Evolutionary conservation across 352 stramenopile genomes (phyloP).

Genomic region (Globisporangium alternatum): DNA sequence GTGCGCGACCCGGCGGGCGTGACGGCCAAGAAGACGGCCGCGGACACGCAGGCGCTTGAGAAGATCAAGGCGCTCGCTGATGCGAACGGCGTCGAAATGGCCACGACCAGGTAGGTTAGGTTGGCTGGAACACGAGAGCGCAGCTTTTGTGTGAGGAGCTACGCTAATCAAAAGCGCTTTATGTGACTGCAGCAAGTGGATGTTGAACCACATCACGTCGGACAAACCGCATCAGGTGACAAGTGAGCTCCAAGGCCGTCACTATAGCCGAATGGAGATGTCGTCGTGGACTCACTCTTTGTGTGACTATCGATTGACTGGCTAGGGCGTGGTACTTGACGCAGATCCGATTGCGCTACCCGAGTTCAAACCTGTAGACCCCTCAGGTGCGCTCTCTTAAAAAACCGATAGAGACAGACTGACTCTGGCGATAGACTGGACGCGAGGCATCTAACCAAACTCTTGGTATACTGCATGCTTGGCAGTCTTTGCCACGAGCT

Average conservation of each 20-base stretch:
- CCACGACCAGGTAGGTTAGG: slow-evolving; percentile 24
- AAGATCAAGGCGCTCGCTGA: slow-evolving; percentile 46
- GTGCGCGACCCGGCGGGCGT: slow-evolving; percentile 30
- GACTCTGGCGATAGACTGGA: too few species aligned
- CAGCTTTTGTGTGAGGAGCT: slow-evolving; percentile 6
- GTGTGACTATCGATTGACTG: not conserved
- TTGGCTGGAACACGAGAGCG: not conserved
- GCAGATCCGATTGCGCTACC: slow-evolving; percentile 54
- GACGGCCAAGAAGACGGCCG: slow-evolving; percentile 32
- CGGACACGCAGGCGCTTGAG: slow-evolving; percentile 32
- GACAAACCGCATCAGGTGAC: slow-evolving; percentile 79
- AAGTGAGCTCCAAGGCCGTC: not conserved
- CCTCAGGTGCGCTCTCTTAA: slow-evolving; percentile 28
- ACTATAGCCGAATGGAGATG: not conserved
- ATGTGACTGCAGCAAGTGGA: slow-evolving; percentile 62
- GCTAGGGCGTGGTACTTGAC: slow-evolving; percentile 69
- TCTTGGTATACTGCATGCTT: slow-evolving; percentile 6
- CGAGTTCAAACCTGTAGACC: slow-evolving; percentile 46
- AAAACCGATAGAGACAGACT: not conserved
- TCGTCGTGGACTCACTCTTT: not conserved
- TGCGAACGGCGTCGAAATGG: slow-evolving; percentile 25
- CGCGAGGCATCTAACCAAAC: not conserved
- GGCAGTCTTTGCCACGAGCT: slow-evolving; percentile 33
- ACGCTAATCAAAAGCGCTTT: not conserved
- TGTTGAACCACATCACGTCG: slow-evolving; percentile 77